Conservation (phyloP, 2,329 filamentous ascomycete genomes). For the Botryosphaeria dothidea region DNA sequence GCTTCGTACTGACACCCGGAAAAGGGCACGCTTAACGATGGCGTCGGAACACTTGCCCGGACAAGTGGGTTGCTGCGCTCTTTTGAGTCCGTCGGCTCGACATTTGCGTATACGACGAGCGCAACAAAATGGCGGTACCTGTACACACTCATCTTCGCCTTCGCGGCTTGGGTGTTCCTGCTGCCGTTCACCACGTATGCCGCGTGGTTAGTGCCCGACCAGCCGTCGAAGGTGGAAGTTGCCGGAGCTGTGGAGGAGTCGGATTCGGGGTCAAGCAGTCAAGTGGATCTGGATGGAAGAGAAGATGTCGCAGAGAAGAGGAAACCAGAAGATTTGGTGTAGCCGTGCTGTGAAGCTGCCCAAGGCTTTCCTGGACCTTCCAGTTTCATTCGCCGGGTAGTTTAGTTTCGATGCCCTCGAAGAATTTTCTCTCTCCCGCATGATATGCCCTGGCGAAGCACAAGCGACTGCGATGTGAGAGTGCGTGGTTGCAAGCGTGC, state of each 20-base stretch:
- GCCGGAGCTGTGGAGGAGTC: neutral
- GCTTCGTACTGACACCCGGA: too few relatives aligned
- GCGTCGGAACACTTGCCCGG: constrained; percentile 52
- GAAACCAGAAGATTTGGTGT: neutral
- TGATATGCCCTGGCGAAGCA: too few relatives aligned
- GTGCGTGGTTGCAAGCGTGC: too few relatives aligned
- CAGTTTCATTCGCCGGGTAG: too few relatives aligned
- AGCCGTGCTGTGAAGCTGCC: neutral
- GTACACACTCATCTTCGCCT: neutral
- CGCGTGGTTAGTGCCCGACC: neutral
- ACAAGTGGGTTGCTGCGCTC: constrained; percentile 51
- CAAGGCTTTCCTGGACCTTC: too few relatives aligned
- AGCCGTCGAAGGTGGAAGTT: neutral
- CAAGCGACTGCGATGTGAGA: too few relatives aligned
- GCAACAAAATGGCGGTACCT: neutral
- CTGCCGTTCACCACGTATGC: neutral
- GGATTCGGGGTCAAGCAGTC: neutral
- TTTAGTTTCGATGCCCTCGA: too few relatives aligned
- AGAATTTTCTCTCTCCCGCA: too few relatives aligned
- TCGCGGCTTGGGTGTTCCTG: neutral
- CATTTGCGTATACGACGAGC: constrained; percentile 39
- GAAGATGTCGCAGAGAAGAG: neutral
- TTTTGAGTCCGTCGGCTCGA: constrained; percentile 52
- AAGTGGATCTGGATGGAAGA: neutral
- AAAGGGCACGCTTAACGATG: constrained; percentile 51